A percentile compares a stretch with the other conserved stretches of the same genome.
Evolutionary conservation across 306 rosid genomes (phyloP).

Genomic region (Trifolium pratense): DNA sequence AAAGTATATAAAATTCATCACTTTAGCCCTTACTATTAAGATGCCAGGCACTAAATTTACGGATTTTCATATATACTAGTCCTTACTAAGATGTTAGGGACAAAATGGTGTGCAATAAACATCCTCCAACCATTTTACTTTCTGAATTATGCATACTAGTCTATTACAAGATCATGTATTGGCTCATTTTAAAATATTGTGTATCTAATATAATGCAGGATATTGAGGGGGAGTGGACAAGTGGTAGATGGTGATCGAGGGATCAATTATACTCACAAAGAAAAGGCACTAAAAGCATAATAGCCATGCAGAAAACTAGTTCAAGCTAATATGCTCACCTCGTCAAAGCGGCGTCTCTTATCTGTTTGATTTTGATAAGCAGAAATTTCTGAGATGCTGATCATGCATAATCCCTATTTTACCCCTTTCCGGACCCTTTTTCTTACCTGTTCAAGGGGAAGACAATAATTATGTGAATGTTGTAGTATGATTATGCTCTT

Average conservation of each 20-base stretch:
- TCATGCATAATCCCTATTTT: conserved; percentile 30
- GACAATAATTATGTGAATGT: no score
- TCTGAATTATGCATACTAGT: background rate
- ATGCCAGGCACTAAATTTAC: no score
- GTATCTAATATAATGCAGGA: conserved; percentile 64
- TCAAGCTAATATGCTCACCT: conserved; percentile 33
- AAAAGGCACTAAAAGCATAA: conserved; percentile 46
- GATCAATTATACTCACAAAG: conserved; percentile 59
- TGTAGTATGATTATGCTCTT: conserved; percentile 5
- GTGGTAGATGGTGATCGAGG: conserved; percentile 76
- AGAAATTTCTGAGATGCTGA: conserved; percentile 35
- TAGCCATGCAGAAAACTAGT: conserved; percentile 30
- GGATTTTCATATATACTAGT: no score
- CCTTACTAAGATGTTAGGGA: no score
- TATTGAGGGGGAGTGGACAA: conserved; percentile 83
- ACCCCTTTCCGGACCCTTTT: conserved; percentile 43
- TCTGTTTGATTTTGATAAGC: conserved; percentile 35
- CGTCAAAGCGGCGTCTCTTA: conserved; percentile 34
- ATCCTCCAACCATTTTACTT: background rate
- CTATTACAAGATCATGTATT: background rate
- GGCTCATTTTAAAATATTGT: background rate
- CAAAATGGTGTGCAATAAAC: conserved; percentile 8
- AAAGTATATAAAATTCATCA: no score
- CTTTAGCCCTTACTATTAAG: no score
- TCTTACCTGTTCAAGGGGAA: conserved; percentile 48